Evolutionary conservation across 2,329 filamentous ascomycete species (phyloP), one percentile per base, ranked within the genome.

Genomic region (Monilinia fructigena): DNA sequence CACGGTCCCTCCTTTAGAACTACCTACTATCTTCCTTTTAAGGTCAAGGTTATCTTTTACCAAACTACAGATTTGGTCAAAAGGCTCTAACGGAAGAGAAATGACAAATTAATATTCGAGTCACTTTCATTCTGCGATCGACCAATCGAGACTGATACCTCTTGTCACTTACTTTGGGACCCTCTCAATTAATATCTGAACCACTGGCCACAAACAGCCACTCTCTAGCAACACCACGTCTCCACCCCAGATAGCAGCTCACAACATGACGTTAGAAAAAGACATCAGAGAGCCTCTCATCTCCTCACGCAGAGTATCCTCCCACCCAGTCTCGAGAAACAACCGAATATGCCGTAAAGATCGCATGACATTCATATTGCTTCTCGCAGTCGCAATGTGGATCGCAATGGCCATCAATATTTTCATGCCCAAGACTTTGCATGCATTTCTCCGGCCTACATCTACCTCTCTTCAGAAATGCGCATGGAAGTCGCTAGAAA

Each of bases 401-500:
- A 18, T 60, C 3, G 28, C 28, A 11, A 50, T 50, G 7, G 45
- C 48, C 10, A 38, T 60, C 7, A 60, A 35, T 18, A 26, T 26
- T 4, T 60, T 60, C 58, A 35, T 23, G n/a, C 31, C 58, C 1
- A 31, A 60, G n/a, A 38, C 14, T 16, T 38, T 50, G 3, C 31
- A 50, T 61, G 28, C 20, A 10, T 16, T 38, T 26, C 31, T 26
- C 1, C 58, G 26, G 14, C 58, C 38, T 31, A 20, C 45, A 50
- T 8, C 58, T 14, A 0, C 5, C 23, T 55, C 40, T 61, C 65
- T 73, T 2, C 66, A 71, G 23, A 16, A 47, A 31, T 68, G 67
- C 31, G 67, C 70, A 12, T 72, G 72, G 71, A 40, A 56, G 1
- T n/a, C 40, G 5, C 70, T 74, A 18, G 35, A 69, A 56, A 6